Base-by-base conservation (phyloP, 2,329 filamentous ascomycete species). In the Didymosphaeria variabile region DNA sequence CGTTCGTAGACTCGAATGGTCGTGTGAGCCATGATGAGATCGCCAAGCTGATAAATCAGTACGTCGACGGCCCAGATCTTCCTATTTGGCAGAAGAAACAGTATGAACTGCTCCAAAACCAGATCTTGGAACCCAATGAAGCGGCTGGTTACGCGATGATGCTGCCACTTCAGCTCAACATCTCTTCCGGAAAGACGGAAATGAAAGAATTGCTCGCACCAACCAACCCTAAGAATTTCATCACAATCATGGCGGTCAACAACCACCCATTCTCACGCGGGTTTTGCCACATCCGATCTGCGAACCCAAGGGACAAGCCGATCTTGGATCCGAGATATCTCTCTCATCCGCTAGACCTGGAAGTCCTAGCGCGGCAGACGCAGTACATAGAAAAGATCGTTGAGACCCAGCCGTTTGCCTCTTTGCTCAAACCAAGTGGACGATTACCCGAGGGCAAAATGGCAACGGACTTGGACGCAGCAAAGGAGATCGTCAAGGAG, bases 301-400 rank as follows among this genome's bases (percentile, higher is more conserved):
- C 75, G 0, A 67, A 80, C 45, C 69, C 75, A 0, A 62, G 63
- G 0, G 72, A 64, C 5, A 64, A 71, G 17, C 80, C 81, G 0
- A 47, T 62, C 1, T 79, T 83, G 46, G 78, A 84, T 62, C 76
- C 77, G 0, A 72, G 71, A 9, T 81, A 80, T 32, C 68, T 82
- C 34, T 74, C 76, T 15, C 77, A 83, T 57, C 79, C 81, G 0
- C 60, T 80, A 5, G 81, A 83, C 58, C 59, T 80, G 8, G 75
- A 81, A 36, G 58, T 82, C 10, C 66, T 78, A 1, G 75, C 78
- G 1, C 72, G 74, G 7, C 72, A 75, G 31, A 59, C 62, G 26
- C 65, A 73, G 17, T 71, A 71, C 19, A 77, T 36, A 10, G 9
- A 12, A 36, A 36, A 36, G 9, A 7, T 1, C 34, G 5, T 7